Conservation (phyloP, 2,329 filamentous ascomycete genomes). For the Colletotrichum ledebouriae region DNA sequence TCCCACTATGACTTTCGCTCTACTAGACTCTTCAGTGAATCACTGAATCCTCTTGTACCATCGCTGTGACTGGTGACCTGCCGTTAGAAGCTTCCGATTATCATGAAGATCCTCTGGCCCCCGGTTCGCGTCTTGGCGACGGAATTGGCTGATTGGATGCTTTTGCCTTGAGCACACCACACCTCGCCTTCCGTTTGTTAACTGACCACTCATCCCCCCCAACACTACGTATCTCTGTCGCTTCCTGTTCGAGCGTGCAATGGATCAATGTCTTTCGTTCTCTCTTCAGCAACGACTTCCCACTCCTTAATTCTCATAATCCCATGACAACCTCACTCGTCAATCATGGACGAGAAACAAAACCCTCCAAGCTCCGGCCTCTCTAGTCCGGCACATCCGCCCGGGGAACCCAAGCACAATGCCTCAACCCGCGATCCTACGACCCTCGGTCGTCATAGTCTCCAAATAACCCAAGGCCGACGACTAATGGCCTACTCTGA, state of each 20-base stretch:
- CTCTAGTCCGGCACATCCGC: slow-evolving; percentile 18
- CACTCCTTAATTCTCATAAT: background rate
- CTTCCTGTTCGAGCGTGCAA: background rate
- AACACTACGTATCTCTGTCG: too few relatives aligned
- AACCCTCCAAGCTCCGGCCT: background rate
- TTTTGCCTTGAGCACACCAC: too few relatives aligned
- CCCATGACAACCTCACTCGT: background rate
- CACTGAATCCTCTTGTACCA: background rate
- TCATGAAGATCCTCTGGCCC: slow-evolving; percentile 15
- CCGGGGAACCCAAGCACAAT: too few relatives aligned
- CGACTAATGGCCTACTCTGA: background rate
- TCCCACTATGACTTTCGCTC: slow-evolving; percentile 7
- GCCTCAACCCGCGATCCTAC: background rate
- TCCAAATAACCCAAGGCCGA: slow-evolving; percentile 20
- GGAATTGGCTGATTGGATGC: slow-evolving; percentile 1
- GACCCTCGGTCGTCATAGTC: slow-evolving; percentile 31
- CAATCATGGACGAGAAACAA: slow-evolving; percentile 27
- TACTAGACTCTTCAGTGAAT: background rate
- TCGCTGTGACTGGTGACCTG: background rate
- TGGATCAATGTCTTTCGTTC: background rate
- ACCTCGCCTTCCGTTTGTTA: too few relatives aligned
- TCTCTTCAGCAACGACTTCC: background rate
- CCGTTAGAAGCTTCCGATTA: background rate
- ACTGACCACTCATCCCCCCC: too few relatives aligned
- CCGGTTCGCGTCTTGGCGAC: slow-evolving; percentile 2